Evolutionary conservation across 768 basidiomycete genomes (phyloP).

Genomic region (Termitomyces sp.): DNA sequence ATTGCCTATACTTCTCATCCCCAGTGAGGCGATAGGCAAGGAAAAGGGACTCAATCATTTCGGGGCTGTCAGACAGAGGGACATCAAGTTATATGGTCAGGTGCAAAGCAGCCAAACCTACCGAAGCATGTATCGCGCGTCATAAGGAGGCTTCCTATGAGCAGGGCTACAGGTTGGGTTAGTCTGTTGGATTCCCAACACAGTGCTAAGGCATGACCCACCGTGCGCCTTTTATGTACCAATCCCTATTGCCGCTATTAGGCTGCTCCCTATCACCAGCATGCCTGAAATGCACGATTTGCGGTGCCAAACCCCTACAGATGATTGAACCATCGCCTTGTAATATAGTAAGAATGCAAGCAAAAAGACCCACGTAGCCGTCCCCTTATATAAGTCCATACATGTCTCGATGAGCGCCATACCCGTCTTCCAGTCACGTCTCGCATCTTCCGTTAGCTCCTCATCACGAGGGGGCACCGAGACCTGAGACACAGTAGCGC

Average conservation of each 20-base stretch:
- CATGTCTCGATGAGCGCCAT: conserved; percentile 85
- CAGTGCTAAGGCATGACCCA: conserved; percentile 24
- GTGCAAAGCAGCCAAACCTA: conserved; percentile 22
- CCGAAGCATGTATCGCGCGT: conserved; percentile 92
- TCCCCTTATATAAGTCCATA: conserved; percentile 71
- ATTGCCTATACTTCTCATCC: conserved; percentile 72
- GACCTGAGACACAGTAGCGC: conserved; percentile 43
- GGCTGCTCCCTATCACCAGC: conserved; percentile 42
- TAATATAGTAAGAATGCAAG: neutral
- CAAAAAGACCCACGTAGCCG: conserved; percentile 62
- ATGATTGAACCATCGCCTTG: neutral
- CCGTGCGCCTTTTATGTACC: conserved; percentile 87
- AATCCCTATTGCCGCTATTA: conserved; percentile 48
- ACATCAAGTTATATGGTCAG: neutral
- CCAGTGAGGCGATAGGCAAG: conserved; percentile 88
- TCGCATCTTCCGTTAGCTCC: conserved; percentile 59
- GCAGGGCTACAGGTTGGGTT: conserved; percentile 19
- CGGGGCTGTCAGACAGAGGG: neutral
- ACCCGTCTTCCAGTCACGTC: conserved; percentile 81
- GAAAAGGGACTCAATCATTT: conserved; percentile 50
- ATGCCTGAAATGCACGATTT: conserved; percentile 82
- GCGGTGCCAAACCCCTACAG: conserved; percentile 75
- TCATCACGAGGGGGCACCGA: conserved; percentile 63
- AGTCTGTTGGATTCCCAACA: neutral
- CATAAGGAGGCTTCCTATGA: conserved; percentile 49